These are phyloP conservation scores for Penicillium sp. DNA, from an alignment of 2,329 filamentous ascomycete species.

Conservation along the genomic window DNA sequence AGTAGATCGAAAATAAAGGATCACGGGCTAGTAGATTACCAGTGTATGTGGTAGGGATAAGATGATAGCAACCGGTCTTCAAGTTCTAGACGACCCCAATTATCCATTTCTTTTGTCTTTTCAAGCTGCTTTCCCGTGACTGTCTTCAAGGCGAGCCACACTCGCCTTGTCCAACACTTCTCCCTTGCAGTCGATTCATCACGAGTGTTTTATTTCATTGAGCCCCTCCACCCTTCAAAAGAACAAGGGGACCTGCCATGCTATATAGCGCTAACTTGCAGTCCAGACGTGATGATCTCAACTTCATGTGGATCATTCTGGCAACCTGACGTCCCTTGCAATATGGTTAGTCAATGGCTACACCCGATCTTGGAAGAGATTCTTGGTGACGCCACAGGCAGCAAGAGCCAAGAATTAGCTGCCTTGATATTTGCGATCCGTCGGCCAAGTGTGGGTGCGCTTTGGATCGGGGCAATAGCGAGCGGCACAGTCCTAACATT, in stretches of 20 bases:
- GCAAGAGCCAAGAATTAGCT: conserved; percentile 1
- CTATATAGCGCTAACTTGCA: conserved; percentile 14
- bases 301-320: conserved; percentile 11
- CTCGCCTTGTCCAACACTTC: too few relatives aligned
- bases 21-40: too few relatives aligned
- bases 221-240: too few relatives aligned
- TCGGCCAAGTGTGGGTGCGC: conserved; percentile 4
- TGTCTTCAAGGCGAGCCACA: too few relatives aligned
- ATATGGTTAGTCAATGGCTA: conserved; percentile 12
- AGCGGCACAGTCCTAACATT: conserved; percentile 5
- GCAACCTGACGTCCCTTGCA: conserved; percentile 11
- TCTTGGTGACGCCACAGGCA: background rate
- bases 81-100: too few relatives aligned
- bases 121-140: too few relatives aligned
- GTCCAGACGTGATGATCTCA: conserved; percentile 9
- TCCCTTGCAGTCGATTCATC: too few relatives aligned
- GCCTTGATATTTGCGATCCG: conserved; percentile 9
- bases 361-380: conserved; percentile 11
- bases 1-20: too few relatives aligned
- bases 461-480: conserved; percentile 8
- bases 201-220: too few relatives aligned
- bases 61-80: too few relatives aligned
- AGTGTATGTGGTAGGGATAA: too few relatives aligned
- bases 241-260: conserved; percentile 9
- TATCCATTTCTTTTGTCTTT: too few relatives aligned